A percentile compares a stretch with the other conserved stretches of the same genome.
These are phyloP conservation scores for Cryptococcus sp. DNA, from an alignment of 1,284 basidiomycete genomes.

Conservation along the genomic window DNA sequence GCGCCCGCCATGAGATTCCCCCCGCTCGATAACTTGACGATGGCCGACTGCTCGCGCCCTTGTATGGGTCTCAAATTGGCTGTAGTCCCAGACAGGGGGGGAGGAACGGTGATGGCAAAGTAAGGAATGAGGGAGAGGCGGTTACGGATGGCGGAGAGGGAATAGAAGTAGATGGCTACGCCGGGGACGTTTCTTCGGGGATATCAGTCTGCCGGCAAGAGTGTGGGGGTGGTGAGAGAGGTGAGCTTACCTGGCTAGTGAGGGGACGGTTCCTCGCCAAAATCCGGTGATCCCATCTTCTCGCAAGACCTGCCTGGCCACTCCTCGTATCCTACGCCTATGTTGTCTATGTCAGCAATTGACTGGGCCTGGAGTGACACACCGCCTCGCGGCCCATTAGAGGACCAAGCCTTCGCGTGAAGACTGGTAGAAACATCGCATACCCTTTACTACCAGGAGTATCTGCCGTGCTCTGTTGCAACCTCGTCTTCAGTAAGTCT, in stretches of 20 bases:
- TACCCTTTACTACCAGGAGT: constrained; percentile 3
- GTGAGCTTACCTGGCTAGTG: constrained; percentile 62
- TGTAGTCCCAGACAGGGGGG: constrained; percentile 11
- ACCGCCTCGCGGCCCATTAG: too few relatives aligned
- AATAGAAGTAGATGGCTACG: constrained; percentile 87
- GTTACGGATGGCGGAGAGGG: constrained; percentile 76
- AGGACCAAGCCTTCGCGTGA: background rate
- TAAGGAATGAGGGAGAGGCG: constrained; percentile 44
- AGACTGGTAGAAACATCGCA: background rate
- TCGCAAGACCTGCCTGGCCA: constrained; percentile 42
- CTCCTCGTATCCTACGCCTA: constrained; percentile 30
- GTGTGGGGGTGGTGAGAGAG: constrained; percentile 25
- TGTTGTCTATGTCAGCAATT: background rate
- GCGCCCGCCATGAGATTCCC: constrained; percentile 92
- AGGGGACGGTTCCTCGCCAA: constrained; percentile 80
- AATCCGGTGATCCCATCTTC: constrained; percentile 51
- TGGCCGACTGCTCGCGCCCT: constrained; percentile 43
- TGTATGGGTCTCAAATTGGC: constrained; percentile 1
- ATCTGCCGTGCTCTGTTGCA: constrained; percentile 61
- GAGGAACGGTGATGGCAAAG: constrained; percentile 21
- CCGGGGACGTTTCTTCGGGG: constrained; percentile 78
- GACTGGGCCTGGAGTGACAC: too few relatives aligned
- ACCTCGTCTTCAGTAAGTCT: constrained; percentile 80
- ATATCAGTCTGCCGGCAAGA: constrained; percentile 3
- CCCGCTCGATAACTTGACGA: constrained; percentile 70